A percentile compares a stretch with the other conserved stretches of the same genome.
These are phyloP conservation scores for Vitis vinifera DNA, from an alignment of 164 flowering plant genomes.

Conservation along the genomic window DNA sequence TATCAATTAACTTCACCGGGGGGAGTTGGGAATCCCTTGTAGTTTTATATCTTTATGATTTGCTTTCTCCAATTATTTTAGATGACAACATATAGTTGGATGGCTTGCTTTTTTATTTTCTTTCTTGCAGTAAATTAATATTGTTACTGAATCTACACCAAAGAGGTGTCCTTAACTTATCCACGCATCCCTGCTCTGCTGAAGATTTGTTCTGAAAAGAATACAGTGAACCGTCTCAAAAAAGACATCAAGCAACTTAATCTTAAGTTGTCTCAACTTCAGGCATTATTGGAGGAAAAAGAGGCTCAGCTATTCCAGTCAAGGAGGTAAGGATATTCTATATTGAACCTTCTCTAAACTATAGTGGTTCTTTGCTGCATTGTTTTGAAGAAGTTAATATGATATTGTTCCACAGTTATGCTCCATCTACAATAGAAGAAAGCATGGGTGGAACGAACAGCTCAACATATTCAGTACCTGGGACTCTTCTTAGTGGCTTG, in stretches of 20 bases:
- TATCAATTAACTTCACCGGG: background rate
- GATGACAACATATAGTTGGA: background rate
- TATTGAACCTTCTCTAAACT: background rate
- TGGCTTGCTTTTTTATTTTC: background rate
- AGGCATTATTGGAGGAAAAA: slow-evolving; percentile 76
- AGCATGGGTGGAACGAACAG: slow-evolving; percentile 18
- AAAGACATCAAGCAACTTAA: slow-evolving; percentile 84
- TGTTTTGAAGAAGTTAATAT: slow-evolving; percentile 1
- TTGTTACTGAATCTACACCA: background rate
- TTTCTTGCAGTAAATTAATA: background rate
- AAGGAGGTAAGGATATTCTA: slow-evolving; percentile 43
- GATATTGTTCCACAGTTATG: slow-evolving; percentile 20
- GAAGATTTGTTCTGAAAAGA: slow-evolving; percentile 80
- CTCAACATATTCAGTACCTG: slow-evolving; percentile 16
- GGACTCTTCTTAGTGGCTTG: slow-evolving; percentile 16
- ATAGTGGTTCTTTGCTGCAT: slow-evolving; percentile 2
- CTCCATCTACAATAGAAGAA: slow-evolving; percentile 26
- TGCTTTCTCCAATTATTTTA: background rate
- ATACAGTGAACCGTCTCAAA: slow-evolving; percentile 65
- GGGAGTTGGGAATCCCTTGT: background rate
- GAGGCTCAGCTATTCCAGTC: slow-evolving; percentile 60
- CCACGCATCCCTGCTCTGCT: slow-evolving; percentile 81
- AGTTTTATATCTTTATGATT: background rate
- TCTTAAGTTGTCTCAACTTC: slow-evolving; percentile 68
- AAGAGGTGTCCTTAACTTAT: slow-evolving; percentile 50